Base-by-base conservation (phyloP, 441 rosid genomes). In the Dalechampia spathulata region DNA sequence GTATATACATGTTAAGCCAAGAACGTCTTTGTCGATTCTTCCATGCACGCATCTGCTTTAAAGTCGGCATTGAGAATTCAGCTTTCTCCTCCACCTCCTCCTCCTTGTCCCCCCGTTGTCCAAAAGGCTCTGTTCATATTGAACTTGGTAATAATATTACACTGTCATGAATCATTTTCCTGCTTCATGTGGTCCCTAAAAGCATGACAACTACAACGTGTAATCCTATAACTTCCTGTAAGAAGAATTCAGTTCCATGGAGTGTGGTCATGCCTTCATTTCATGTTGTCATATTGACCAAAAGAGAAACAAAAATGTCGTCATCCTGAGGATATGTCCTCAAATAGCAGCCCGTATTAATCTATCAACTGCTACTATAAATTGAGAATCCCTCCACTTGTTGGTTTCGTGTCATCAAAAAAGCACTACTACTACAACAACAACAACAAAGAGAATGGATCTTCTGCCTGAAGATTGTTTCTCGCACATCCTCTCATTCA, bases 231-330 rank as follows among this genome's bases (percentile, higher is more conserved):
- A 25, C n/a, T 9, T 46, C 3, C 40, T 2, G 20, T 6, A 27
- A 22, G 19, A 14, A 26, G 38, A 37, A 49, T 37, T n/a, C 22
- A 34, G 7, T 45, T 16, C 48, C 38, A 30, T 41, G 51, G 52
- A 52, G n/a, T 61, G 81, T 70, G 69, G 55, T 64, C 75, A 76
- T 67, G 5, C 62, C 15, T 56, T 39, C 63, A 44, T 10, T 50
- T 49, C 52, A 62, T 76, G 81, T 70, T 64, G 69, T 58, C 73
- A 70, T 72, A 21, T 36, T 30, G 47, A 43, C 36, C n/a, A 27
- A 0, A n/a, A 64, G 34, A 30, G 34, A 30, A 30, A 30, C 8
- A 4, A 30, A n/a, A 30, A 30, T 76, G 80, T 76, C 44, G 69
- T 55, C 72, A 76, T 62, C 7, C 15, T 55, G 42, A 49, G 56